Base-by-base conservation (phyloP, 495 filamentous ascomycete species). In the Podospora appendiculata region DNA sequence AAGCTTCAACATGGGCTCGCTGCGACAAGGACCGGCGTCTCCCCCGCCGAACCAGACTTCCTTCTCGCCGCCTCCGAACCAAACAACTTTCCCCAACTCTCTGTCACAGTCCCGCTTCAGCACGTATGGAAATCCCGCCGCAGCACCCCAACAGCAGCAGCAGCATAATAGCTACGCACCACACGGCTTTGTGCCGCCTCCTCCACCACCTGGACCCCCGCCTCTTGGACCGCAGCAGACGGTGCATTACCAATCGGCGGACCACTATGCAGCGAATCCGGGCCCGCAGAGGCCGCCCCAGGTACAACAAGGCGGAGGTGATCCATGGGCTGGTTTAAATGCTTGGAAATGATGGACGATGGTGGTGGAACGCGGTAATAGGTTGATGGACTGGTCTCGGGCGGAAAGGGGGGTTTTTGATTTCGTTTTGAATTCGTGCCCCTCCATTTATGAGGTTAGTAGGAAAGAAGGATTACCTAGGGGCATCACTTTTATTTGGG, bases 171-270 rank as follows among this genome's bases (percentile, higher is more conserved):
- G 72, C 39, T 79, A 76, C 45, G 75, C 92, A 56, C 89, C 89
- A 34, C 80, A 82, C 14, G 90, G 90, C 14, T 96, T 95, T 65
- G 81, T 95, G 38, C 92, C 91, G 1, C 92, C 92, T 1, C 92
- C 92, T 8, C 92, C 92, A 16, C 92, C 92, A 0, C 88, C 86
- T 3, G 87, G 85, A 11, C 89, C 88, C 8, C 86, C 88, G 36
- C 86, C 88, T 39, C 71, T 82, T 41, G 83, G 85, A 0, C 83
- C 79, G 14, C 89, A 90, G 57, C 82, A 84, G 46, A 83, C 76
- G 11, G 76, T 80, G 17, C 78, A 77, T 48, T 73, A 73, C 41
- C 52, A 52, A 6, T 45, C 55, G 0, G 19, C 43, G 17, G 61
- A 79, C 36, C 77, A 74, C 47, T 76, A 73, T 32, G 55, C 55